Percentiles rank a stretch among this genome's conserved stretches.
phyloP scores from a whole-genome alignment of 345 rosid genomes.

The Iberis pinnata region DNA sequence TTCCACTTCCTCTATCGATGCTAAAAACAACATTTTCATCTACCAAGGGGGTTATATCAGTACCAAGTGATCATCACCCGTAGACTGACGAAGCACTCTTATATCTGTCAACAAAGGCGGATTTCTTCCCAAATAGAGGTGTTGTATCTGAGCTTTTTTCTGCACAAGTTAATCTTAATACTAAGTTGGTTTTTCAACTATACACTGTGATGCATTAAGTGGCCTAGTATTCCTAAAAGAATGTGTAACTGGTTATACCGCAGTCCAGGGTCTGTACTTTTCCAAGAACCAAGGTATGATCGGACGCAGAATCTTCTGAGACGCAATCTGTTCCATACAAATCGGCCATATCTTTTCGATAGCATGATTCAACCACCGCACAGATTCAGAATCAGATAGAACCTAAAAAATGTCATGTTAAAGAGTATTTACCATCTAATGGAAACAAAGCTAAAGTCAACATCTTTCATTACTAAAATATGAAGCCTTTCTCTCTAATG shows the following conservation, averaged over 20 bases:
- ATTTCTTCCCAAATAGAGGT: slow-evolving; percentile 79
- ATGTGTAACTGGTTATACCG: slow-evolving; percentile 40
- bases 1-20: not conserved
- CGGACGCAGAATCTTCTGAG: slow-evolving; percentile 87
- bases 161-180: slow-evolving; percentile 36
- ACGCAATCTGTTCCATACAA: slow-evolving; percentile 81
- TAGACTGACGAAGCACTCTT: slow-evolving; percentile 54
- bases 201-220: not conserved
- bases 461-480: not conserved
- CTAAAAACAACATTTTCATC: not conserved
- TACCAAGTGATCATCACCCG: slow-evolving; percentile 90
- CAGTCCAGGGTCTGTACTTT: slow-evolving; percentile 97
- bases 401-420: slow-evolving; percentile 39
- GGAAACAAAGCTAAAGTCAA: not conserved
- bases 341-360: slow-evolving; percentile 88
- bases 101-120: slow-evolving; percentile 80
- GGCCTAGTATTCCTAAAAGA: not conserved
- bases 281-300: slow-evolving; percentile 94
- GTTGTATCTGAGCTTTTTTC: slow-evolving; percentile 69
- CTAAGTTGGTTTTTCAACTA: slow-evolving; percentile 1
- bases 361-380: slow-evolving; percentile 85
- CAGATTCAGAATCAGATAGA: slow-evolving; percentile 77
- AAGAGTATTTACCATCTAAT: not conserved
- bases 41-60: not conserved
- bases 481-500: not conserved